phyloP scores from a whole-genome alignment of 23 red algal species.

The Gracilaria domingensis region DNA sequence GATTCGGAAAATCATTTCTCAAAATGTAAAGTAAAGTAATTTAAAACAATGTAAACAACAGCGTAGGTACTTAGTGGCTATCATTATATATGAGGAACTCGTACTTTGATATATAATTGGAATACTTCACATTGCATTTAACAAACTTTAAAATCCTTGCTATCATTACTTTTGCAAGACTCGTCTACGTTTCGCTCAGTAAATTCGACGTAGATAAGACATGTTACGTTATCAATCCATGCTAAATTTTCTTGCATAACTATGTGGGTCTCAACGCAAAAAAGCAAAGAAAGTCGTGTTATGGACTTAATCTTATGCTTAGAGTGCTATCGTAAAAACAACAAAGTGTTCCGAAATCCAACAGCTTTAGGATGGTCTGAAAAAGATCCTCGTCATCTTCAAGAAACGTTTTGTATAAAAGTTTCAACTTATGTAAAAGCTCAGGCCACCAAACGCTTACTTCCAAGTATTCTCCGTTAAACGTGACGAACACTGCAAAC shows the following conservation, averaged over 20 bases:
- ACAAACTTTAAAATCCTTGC: too few species aligned
- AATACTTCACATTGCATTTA: too few species aligned
- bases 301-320: neutral
- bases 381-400: neutral
- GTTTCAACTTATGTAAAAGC: neutral
- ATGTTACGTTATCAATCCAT: neutral
- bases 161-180: neutral
- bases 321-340: neutral
- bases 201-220: conserved; percentile 36
- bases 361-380: neutral
- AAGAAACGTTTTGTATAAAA: neutral
- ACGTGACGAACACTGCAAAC: neutral
- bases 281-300: conserved; percentile 14
- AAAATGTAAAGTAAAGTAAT: too few species aligned
- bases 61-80: too few species aligned
- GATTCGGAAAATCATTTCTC: too few species aligned
- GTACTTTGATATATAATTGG: too few species aligned
- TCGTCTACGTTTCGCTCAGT: neutral
- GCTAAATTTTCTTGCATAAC: neutral
- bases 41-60: too few species aligned
- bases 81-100: too few species aligned
- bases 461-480: conserved; percentile 15
- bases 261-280: conserved; percentile 21
- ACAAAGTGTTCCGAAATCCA: conserved; percentile 12
- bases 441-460: conserved; percentile 9